Evolutionary conservation across 345 rosid species (phyloP).

Genomic region (Heritiera fomes): DNA sequence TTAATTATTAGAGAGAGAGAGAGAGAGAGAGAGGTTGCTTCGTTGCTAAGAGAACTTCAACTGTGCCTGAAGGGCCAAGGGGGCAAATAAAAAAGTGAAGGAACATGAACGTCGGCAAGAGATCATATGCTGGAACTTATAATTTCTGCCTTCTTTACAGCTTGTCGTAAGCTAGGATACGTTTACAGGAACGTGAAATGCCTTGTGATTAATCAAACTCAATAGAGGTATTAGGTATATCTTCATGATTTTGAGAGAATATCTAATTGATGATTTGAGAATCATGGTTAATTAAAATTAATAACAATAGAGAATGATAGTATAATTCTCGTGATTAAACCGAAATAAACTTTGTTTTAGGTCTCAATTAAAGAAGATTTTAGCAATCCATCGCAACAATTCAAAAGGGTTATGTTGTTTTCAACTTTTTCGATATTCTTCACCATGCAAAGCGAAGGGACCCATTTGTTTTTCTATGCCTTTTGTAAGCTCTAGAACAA

Average conservation of each 20-base stretch:
- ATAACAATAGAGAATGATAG: too few relatives aligned
- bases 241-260: background rate
- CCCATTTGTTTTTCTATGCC: conserved; percentile 15
- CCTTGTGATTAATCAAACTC: background rate
- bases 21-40: conserved; percentile 15
- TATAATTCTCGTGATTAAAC: too few relatives aligned
- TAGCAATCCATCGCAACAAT: too few relatives aligned
- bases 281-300: too few relatives aligned
- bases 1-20: background rate
- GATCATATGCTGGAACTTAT: background rate
- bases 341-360: too few relatives aligned
- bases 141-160: conserved; percentile 6
- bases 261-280: background rate
- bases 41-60: conserved; percentile 9
- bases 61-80: background rate
- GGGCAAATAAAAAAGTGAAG: background rate
- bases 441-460: conserved; percentile 11
- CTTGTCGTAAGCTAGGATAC: conserved; percentile 11
- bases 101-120: background rate
- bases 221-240: background rate
- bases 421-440: conserved; percentile 20
- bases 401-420: background rate
- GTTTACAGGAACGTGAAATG: background rate
- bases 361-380: too few relatives aligned
- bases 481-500: background rate